Base-by-base conservation (phyloP, 805 yeast genomes). In the Sugiyamaella americana region DNA sequence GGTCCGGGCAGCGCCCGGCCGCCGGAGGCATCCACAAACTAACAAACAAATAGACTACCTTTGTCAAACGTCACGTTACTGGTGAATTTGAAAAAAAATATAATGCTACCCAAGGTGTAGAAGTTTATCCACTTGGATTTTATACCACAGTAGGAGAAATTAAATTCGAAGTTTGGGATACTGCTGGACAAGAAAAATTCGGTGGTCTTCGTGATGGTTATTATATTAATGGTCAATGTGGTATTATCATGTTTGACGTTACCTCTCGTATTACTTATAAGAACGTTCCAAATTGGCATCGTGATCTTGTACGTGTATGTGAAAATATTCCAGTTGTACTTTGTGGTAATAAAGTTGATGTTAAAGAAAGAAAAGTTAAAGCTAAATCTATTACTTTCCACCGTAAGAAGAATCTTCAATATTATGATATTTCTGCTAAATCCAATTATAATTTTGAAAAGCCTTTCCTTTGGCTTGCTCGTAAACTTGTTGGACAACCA, bases 251-350 rank as follows among this genome's bases (percentile, higher is more conserved):
- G 99, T 93, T 93, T 69, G 99, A 93, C 73, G 98, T 93, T 55
- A 93, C 99, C 54, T 88, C 98, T 45, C 89, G 99, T 79, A 91
- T 93, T 76, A 93, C 98, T 60, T 93, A 93, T 79, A 93, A 93
- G 79, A 93, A 93, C 74, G 99, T 93, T 69, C 98, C 99, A 71
- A 94, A 93, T 86, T 93, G 99, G 99, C 97, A 94, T 84, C 85
- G 98, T 77, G 99, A 93, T 74, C 80, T 93, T 68, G 97, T 93
- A 56, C 87, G 99, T 76, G 99, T 93, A 56, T 93, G 99, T 78
- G 99, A 93, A 77, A 93, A 91, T 82, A 93, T 93, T 63, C 99
- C 99, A 64, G 93, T 93, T 64, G 99, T 93, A 52, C 78, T 93
- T 59, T 87, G 96, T 78, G 99, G 99, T 76, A 93, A 93, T 85